phyloP scores from a whole-genome alignment of 495 filamentous ascomycete species.

The Xylona heveae region DNA sequence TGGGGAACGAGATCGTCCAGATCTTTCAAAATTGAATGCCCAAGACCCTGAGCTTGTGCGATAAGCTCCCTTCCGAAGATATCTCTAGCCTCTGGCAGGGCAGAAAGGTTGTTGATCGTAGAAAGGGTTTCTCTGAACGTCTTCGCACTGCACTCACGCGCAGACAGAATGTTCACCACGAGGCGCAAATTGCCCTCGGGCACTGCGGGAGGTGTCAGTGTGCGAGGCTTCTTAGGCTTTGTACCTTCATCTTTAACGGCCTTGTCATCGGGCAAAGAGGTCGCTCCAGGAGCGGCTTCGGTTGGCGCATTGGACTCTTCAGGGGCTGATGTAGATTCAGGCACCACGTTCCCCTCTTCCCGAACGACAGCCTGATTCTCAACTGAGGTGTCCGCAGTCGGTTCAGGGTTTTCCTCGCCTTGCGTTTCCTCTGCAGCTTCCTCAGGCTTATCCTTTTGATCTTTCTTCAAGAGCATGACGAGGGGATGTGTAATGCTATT shows the following conservation, averaged over 20 bases:
- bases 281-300: constrained; percentile 7
- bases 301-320: constrained; percentile 2
- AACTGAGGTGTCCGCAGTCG: too few relatives aligned
- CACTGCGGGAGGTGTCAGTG: constrained; percentile 64
- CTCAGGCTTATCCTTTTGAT: constrained; percentile 48
- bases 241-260: constrained; percentile 17
- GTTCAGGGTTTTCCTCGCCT: neutral
- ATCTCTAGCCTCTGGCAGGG: constrained; percentile 73
- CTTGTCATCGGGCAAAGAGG: constrained; percentile 9
- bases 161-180: constrained; percentile 87
- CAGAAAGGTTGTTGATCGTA: constrained; percentile 92
- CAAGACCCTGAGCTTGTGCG: constrained; percentile 61
- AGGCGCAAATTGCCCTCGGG: constrained; percentile 78
- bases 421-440: constrained; percentile 14
- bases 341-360: too few relatives aligned
- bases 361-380: too few relatives aligned
- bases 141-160: constrained; percentile 87
- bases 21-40: constrained; percentile 62
- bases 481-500: constrained; percentile 78
- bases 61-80: constrained; percentile 84
- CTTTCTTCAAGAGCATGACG: constrained; percentile 58
- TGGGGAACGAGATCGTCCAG: constrained; percentile 73
- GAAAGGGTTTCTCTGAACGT: constrained; percentile 93
- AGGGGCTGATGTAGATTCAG: too few relatives aligned
- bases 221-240: constrained; percentile 44